Evolutionary conservation across 176 grass and related monocot species (phyloP), one percentile per base, ranked within the genome.

Genomic region (Zizania latifolia): DNA sequence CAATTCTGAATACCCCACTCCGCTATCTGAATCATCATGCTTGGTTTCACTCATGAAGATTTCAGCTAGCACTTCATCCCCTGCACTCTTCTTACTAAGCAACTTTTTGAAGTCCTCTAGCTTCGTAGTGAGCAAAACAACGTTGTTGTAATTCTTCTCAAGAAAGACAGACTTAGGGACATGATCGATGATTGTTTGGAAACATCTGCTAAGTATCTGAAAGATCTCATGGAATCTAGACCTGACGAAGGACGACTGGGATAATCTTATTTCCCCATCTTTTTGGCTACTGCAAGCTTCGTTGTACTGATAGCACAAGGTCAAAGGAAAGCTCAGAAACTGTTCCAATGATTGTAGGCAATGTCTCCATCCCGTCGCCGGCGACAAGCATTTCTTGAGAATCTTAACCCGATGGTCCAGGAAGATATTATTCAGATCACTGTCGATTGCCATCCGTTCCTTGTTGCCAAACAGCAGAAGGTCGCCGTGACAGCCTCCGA

Each of bases 401-500:
- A 10, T 63, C 46, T 60, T 26, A 0, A 75, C 67, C 1, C 92
- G 89, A 57, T 60, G 68, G 35, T 92, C 92, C 21, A 96, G 64
- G 60, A 96, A 92, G 62, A 96, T 79, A 4, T 89, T 57, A 16
- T 13, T 4, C 26, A 96, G 83, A 8, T 51, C 46, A 8, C 66
- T 56, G 6, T 65, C 77, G 22, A 89, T 8, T 28, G 9, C 5
- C 72, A 96, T 70, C 15, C 77, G 68, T 0, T 87, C 33, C 30
- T 56, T 67, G 16, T 89, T 96, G n/a, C 89, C 92, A 31, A 92
- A 87, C 31, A 87, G 48, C 14, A 96, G 38, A 17, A 95, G 64
- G 27, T 89, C 72, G 1, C 72, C 86, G 65, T 65, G n/a, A 50
- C 41, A 72, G 4, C 17, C 50, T 8, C n/a, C 26, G 2, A 8